Base-by-base conservation (phyloP, 2,329 filamentous ascomycete species). In the Alternaria sp. region DNA sequence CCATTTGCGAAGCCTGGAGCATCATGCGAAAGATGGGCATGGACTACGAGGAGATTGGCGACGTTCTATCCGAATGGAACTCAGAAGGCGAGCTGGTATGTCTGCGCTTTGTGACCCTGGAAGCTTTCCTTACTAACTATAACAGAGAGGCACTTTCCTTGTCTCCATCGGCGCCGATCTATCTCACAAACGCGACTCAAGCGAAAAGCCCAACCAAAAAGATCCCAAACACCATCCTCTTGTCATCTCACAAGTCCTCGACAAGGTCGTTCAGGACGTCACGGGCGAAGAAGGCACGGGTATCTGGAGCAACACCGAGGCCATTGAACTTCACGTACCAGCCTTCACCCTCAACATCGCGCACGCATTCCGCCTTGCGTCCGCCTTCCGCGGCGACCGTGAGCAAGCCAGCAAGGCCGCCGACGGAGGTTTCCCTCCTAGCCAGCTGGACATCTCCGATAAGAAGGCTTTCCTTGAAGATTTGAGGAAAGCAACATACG, bases 261-360 rank as follows among this genome's bases (percentile, higher is more conserved):
- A 91, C 75, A 91, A 91, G 71, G 89, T 92, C 1, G 88, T 91
- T 0, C 89, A 92, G 75, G 89, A 91, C 65, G 84, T 87, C 20
- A 87, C 88, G 32, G 83, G 86, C 52, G 86, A 86, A 41, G 89
- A 91, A 73, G 88, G 89, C 0, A 92, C 89, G 0, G 87, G 88
- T 0, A 83, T 86, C 48, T 91, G 88, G 89, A 85, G 86, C 5
- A 85, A 88, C 63, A 84, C 84, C 65, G 86, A 91, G 71, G 86
- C 87, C 0, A 84, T 89, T 7, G 75, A 81, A 4, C 81, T 87
- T 3, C 89, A 92, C 67, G 81, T 91, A 3, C 85, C 89, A 0
- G 84, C 86, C 0, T 87, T 89, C 0, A 91, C 88, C 0, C 82
- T 92, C n/a, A 83, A 86, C 1, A 79, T 83, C 0, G 85, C 88